Evolutionary conservation across 768 basidiomycete species (phyloP), one percentile per base, ranked within the genome.

Genomic region (Xerocomellus amylosporus): DNA sequence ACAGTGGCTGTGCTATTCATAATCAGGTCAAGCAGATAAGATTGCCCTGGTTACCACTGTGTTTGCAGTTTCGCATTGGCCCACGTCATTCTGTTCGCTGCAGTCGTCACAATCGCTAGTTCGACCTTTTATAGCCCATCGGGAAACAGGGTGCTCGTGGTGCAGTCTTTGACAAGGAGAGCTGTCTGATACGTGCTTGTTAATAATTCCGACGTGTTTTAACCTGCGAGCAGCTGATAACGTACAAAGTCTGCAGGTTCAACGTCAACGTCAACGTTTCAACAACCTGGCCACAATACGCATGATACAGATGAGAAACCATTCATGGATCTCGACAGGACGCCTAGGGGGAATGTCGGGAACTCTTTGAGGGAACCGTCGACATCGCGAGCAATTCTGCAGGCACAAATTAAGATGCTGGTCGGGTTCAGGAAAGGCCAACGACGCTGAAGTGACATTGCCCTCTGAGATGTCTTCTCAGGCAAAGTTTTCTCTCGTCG

Each of bases 1-100:
- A 51, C 50, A 13, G 38, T 62, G 60, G 60, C 60, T 36, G 52
- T 58, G 55, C 51, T 47, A 57, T 44, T 55, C 42, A 39, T 48
- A 17, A 22, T 34, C 9, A 20, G 26, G 26, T 28, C 33, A 17
- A 17, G 14, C 8, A 30, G 20, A 30, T 7, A 22, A 30, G 17
- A 17, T 31, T 30, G 41, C 40, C 41, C 42, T 28, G 26, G 26
- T 30, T 24, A 28, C 24, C n/a, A n/a, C n/a, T 5, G 3, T 17
- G 15, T 33, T 24, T 33, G 17, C 9, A 31, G 45, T 20, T 19
- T 20, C 10, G 9, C n/a, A 26, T n/a, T 10, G 8, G 2, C 20
- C 4, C 15, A 12, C 15, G 46, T 36, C 5, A 12, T 34, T 33
- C 15, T 17, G 33, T 34, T 22, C 9, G 14, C 31, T 33, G 19